Percentiles rank a stretch among this genome's conserved stretches.
phyloP scores from a whole-genome alignment of 148 eudicot genomes.

The Cornus suecica region DNA sequence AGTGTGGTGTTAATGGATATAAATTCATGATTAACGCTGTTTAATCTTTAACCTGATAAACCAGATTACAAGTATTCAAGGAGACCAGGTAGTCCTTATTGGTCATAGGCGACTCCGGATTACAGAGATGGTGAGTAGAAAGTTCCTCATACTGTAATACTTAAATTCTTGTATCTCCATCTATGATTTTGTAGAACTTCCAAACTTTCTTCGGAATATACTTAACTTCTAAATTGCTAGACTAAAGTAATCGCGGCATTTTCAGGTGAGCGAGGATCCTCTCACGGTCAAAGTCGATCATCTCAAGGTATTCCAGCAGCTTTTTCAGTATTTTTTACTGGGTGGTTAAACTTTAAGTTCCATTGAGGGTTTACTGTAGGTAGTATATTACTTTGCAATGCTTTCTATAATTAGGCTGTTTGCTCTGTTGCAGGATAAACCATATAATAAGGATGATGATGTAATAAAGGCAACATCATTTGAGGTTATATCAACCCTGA shows the following conservation, averaged over 20 bases:
- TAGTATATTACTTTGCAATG: conserved; percentile 8
- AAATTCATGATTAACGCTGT: conserved; percentile 9
- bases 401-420: conserved; percentile 12
- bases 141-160: conserved; percentile 1
- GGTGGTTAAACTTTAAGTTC: conserved; percentile 4
- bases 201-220: not conserved
- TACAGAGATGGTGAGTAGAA: conserved; percentile 77
- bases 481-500: conserved; percentile 92
- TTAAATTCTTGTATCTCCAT: not conserved
- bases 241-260: conserved; percentile 15
- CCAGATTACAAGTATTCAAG: conserved; percentile 89
- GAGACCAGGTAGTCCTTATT: conserved; percentile 86
- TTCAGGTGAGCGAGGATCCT: conserved; percentile 95
- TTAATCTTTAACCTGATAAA: conserved; percentile 6
- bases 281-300: conserved; percentile 96
- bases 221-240: not conserved
- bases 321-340: not conserved
- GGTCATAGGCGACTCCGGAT: conserved; percentile 94
- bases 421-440: conserved; percentile 59
- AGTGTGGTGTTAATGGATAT: conserved; percentile 3
- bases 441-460: conserved; percentile 89
- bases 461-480: conserved; percentile 93
- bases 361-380: not conserved
- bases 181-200: conserved; percentile 2
- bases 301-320: conserved; percentile 62